Base-by-base conservation (phyloP, 371 early-diverging fungal species). In the Entomophthora muscae region DNA sequence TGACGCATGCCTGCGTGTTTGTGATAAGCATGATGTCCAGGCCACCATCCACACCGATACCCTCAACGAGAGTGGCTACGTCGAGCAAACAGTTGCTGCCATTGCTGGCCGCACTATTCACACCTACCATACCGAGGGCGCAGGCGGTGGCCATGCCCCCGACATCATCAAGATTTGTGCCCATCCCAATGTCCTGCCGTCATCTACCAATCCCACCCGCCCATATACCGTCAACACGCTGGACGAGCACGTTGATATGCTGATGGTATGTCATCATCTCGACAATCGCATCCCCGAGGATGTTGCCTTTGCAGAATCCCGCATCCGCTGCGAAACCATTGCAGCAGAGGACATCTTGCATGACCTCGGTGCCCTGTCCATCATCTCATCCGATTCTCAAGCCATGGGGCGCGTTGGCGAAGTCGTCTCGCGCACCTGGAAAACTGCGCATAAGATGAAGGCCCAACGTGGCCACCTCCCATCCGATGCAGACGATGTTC, bases 251-350 rank as follows among this genome's bases (percentile, higher is more conserved):
- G 81, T 95, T 32, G 95, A 95, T 69, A 93, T 95, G 95, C 73
- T 95, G 53, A 93, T 93, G 94, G 94, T 90, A n/a, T 95, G 95
- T 70, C 95, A 95, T 70, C 95, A 95, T 66, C 74, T 95, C 63
- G 85, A 86, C 63, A 87, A 84, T 69, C 81, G 83, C 52, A 85
- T 95, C 33, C 92, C 93, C 2, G 95, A 95, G 72, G 95, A 95
- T 69, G 85, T 93, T 22, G 86, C 91, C 2, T 95, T 95, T 76
- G 94, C 95, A 1, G 95, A 95, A 71, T 85, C 86, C 65, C 81
- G 95, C 63, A 95, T 95, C 68, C 81, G 95, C 30, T 91, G 86
- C 21, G 94, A 95, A 69, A 95, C 95, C 0, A 95, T 95, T 71
- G 90, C 88, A 13, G 94, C 93, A 21, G 94, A 95, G 68, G 95